Evolutionary conservation across 208 protist genomes (phyloP), one percentile per base, ranked within the genome.

Genomic region (Leishmania arabica): DNA sequence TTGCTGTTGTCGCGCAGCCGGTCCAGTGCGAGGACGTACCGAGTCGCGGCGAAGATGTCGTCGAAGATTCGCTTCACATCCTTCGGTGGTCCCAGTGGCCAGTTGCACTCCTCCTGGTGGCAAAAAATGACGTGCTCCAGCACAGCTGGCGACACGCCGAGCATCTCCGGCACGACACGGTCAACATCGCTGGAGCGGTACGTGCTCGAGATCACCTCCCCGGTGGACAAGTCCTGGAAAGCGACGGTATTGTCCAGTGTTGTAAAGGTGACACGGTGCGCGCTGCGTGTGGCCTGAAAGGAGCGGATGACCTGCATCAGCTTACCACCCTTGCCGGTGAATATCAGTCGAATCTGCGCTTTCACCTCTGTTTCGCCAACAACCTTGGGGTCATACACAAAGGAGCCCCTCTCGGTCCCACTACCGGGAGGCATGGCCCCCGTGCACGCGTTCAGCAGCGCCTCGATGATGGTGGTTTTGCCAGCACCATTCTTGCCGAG

Each of bases 381-480:
- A 51, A 99, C 92, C 84, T 99, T 99, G 7, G 99, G 98, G 79
- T 99, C 99, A 83, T 99, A 98, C 13, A 99, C 91, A 81, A 99
- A 99, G 42, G 93, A 95, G 93, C 93, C 81, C 93, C 99, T 92
- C 81, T 99, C 83, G 27, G 88, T 79, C 17, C 95, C 93, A 42
- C 93, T 97, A 66, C 99, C 97, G 0, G 99, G 98, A 27, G 99
- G 99, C 89, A 99, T 95, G 34, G 98, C 93, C 17, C 99, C 99
- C 2, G 99, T 99, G 60, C 93, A 98, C 58, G 98, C 98, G 86
- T 99, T 99, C 58, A 99, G 95, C 70, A 99, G 85, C 40, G 97
- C 97, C 89, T 99, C 99, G 83, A 99, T 99, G 78, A 99, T 99
- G 13, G 99, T 99, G 81, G 96, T 99, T 95, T 97, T 99, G 91